Evolutionary conservation across 83 land plant genomes (phyloP).

Genomic region (Picea abies): DNA sequence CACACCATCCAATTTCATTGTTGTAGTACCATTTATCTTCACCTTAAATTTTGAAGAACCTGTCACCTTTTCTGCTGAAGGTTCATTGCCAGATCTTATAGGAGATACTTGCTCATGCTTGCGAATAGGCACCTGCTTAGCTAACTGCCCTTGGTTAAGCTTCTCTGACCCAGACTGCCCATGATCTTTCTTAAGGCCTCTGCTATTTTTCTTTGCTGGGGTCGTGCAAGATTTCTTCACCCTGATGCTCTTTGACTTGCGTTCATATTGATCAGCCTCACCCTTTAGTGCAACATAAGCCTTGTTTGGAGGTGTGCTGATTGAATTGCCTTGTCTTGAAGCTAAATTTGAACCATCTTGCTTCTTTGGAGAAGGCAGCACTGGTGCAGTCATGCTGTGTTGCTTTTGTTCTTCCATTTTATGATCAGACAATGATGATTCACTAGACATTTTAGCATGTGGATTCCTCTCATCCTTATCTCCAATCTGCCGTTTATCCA

Average conservation of each 20-base stretch:
- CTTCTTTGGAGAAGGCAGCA: slow-evolving; percentile 9
- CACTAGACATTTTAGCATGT: background rate
- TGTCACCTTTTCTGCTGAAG: slow-evolving; percentile 36
- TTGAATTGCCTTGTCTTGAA: slow-evolving; percentile 14
- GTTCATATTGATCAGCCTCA: background rate
- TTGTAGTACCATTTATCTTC: background rate
- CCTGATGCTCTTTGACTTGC: slow-evolving; percentile 1
- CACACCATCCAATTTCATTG: slow-evolving; percentile 12
- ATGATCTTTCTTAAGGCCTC: slow-evolving; percentile 8
- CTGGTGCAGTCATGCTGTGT: background rate
- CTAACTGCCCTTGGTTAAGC: background rate
- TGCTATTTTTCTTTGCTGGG: slow-evolving; percentile 17
- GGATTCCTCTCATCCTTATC: background rate
- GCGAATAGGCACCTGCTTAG: background rate
- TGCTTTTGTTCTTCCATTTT: slow-evolving; percentile 8
- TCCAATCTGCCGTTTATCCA: background rate
- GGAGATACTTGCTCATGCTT: slow-evolving; percentile 12
- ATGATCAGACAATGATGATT: background rate
- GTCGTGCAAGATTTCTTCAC: slow-evolving; percentile 2
- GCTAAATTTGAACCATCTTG: background rate
- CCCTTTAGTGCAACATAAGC: slow-evolving; percentile 10
- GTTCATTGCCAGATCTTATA: slow-evolving; percentile 19
- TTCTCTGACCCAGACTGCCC: slow-evolving; percentile 6
- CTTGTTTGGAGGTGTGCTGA: background rate
- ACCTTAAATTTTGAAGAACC: slow-evolving; percentile 29